Base-by-base conservation (phyloP, 352 stramenopile genomes). In the Blastocystis sp. region DNA sequence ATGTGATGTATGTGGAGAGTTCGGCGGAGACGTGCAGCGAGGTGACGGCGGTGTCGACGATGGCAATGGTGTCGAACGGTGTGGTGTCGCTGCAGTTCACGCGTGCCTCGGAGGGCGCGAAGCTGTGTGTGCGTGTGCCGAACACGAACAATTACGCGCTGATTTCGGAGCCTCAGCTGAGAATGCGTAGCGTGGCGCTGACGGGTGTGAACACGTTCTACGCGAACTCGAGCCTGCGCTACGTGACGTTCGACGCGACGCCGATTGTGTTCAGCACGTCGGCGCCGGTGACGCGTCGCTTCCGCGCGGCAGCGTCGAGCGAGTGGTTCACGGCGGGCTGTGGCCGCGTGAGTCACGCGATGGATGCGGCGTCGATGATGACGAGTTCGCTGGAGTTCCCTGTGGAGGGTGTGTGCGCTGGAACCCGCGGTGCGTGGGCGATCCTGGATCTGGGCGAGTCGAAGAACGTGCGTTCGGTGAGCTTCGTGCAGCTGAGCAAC, bases 391-490 rank as follows among this genome's bases (percentile, higher is more conserved):
- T 63, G 18, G 69, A 81, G 69, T 38, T 81, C 29, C 69, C 69
- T 46, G 46, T 51, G 27, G 40, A 18, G 24, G 69, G 49, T 27
- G 48, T n/a, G 4, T 81, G 69, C 46, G 29, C 16, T 29, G 51
- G 56, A n/a, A 48, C 69, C 3, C 11, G 14, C 44, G 69, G 69
- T 61, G 21, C 34, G 21, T 81, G 69, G 69, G 48, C 63, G 40
- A 29, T 81, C 21, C 24, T 81, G 46, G 69, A 81, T 61, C 69
- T 81, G 46, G 69, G 69, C n/a, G 69, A 81, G 46, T 64, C 46
- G 2, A 42, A 32, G 69, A 63, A 61, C 27, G 69, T 81, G 44
- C 27, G 24, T 27, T 18, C 27, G 46, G 44, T 81, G 46, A 7
- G 29, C 51, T 81, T 81, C 69, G 38, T 29, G 34, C 29, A 63